Evolutionary conservation across 2,329 filamentous ascomycete genomes (phyloP).

Genomic region (Aspergillus sp.): DNA sequence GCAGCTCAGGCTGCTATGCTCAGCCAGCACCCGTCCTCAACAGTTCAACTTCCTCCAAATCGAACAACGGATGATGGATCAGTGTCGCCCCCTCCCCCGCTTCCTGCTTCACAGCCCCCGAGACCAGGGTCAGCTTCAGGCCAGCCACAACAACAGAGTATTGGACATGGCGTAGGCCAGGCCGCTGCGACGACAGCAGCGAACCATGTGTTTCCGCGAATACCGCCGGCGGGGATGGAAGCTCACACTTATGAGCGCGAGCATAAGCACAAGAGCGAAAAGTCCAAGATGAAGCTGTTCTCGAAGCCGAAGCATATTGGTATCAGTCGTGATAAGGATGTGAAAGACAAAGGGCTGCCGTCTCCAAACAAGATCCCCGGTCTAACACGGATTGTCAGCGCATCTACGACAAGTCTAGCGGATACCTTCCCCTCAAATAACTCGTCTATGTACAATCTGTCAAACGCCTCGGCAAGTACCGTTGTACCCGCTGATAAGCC

Average conservation of each 20-base stretch:
- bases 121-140: slow-evolving; percentile 21
- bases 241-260: slow-evolving; percentile 34
- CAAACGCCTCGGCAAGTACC: slow-evolving; percentile 63
- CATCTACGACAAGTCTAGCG: slow-evolving; percentile 59
- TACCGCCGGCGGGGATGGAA: slow-evolving; percentile 28
- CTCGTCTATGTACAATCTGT: slow-evolving; percentile 60
- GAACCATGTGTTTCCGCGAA: slow-evolving; percentile 61
- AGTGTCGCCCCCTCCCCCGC: slow-evolving; percentile 32
- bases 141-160: slow-evolving; percentile 50
- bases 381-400: slow-evolving; percentile 57
- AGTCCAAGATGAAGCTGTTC: slow-evolving; percentile 69
- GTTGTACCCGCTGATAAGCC: slow-evolving; percentile 52
- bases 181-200: slow-evolving; percentile 62
- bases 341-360: slow-evolving; percentile 53
- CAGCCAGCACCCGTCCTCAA: slow-evolving; percentile 33
- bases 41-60: slow-evolving; percentile 47
- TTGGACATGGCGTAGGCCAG: slow-evolving; percentile 46
- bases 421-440: slow-evolving; percentile 55
- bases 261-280: slow-evolving; percentile 57
- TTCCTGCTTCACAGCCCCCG: slow-evolving; percentile 24
- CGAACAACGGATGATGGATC: slow-evolving; percentile 50
- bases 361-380: slow-evolving; percentile 59
- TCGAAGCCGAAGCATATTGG: slow-evolving; percentile 66
- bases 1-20: slow-evolving; percentile 68
- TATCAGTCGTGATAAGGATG: slow-evolving; percentile 60